Percentiles rank a stretch among this genome's conserved stretches.
Evolutionary conservation across 805 yeast genomes (phyloP).

Genomic region (Maudiozyma barnettii): DNA sequence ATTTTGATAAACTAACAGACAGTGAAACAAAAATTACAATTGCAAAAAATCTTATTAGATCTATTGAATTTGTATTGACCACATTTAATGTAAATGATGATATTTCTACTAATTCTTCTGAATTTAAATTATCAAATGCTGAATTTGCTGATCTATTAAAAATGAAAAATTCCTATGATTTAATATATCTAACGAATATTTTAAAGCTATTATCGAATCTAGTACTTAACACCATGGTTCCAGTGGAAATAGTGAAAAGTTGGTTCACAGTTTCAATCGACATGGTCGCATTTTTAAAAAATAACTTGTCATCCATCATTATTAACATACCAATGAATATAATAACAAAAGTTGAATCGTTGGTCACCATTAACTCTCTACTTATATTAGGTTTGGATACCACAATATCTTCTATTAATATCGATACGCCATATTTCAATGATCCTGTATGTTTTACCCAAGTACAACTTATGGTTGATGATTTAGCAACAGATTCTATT

Average conservation of each 20-base stretch:
- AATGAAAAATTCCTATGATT: conserved; percentile 20
- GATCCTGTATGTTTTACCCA: conserved; percentile 32
- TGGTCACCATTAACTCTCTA: conserved; percentile 32
- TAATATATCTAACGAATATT: conserved; percentile 31
- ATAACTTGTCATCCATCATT: conserved; percentile 4
- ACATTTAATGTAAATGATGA: conserved; percentile 1
- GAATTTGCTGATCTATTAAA: conserved; percentile 14
- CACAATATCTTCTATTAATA: conserved; percentile 34
- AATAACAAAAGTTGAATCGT: conserved; percentile 5
- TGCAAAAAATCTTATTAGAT: conserved; percentile 15
- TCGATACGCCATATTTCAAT: conserved; percentile 31
- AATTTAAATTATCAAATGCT: not conserved
- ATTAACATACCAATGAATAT: conserved; percentile 3
- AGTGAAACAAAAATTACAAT: conserved; percentile 10
- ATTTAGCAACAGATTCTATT: conserved; percentile 32
- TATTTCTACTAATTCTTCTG: not conserved
- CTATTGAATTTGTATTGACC: not conserved
- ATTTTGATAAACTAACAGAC: conserved; percentile 3
- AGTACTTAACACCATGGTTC: conserved; percentile 31
- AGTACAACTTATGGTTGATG: conserved; percentile 30
- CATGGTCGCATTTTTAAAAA: conserved; percentile 2
- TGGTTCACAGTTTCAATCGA: conserved; percentile 41
- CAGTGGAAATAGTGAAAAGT: conserved; percentile 27
- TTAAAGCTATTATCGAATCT: conserved; percentile 33
- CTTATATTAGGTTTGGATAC: conserved; percentile 49